Conservation (phyloP, 305 asterid genomes). For the Withania somnifera region DNA sequence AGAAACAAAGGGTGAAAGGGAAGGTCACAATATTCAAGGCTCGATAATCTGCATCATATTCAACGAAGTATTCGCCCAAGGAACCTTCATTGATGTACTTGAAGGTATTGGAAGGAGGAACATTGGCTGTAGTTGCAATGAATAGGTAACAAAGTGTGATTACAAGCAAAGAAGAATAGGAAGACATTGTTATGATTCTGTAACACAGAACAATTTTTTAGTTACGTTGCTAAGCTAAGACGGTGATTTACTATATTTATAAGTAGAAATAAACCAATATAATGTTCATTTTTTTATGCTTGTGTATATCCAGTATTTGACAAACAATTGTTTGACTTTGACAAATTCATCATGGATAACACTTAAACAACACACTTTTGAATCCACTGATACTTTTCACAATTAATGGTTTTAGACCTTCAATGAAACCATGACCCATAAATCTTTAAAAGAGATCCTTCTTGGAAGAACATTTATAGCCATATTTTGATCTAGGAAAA, state of each 20-base stretch:
- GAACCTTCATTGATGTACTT: slow-evolving; percentile 29
- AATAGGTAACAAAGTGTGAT: slow-evolving; percentile 4
- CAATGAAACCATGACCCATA: not conserved
- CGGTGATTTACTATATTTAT: not conserved
- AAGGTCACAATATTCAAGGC: not conserved
- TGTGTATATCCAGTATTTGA: not conserved
- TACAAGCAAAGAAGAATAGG: not conserved
- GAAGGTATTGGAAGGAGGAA: slow-evolving; percentile 30
- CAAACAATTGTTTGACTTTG: not conserved
- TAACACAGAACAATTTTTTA: not conserved
- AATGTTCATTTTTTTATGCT: too few relatives aligned
- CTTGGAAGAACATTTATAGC: not conserved
- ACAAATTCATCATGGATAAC: not conserved
- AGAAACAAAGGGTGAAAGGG: slow-evolving; percentile 17
- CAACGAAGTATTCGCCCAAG: slow-evolving; percentile 21
- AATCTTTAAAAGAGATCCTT: not conserved
- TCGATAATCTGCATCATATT: slow-evolving; percentile 21
- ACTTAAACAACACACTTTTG: not conserved
- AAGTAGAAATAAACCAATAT: too few relatives aligned
- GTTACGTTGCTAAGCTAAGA: not conserved
- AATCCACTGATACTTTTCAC: not conserved
- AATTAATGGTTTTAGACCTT: not conserved
- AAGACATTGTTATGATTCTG: slow-evolving; percentile 9
- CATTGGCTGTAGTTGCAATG: slow-evolving; percentile 13
- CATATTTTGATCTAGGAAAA: not conserved